These are phyloP conservation scores for Phytophthora ohioensis DNA, from an alignment of 352 stramenopile genomes.

Conservation along the genomic window DNA sequence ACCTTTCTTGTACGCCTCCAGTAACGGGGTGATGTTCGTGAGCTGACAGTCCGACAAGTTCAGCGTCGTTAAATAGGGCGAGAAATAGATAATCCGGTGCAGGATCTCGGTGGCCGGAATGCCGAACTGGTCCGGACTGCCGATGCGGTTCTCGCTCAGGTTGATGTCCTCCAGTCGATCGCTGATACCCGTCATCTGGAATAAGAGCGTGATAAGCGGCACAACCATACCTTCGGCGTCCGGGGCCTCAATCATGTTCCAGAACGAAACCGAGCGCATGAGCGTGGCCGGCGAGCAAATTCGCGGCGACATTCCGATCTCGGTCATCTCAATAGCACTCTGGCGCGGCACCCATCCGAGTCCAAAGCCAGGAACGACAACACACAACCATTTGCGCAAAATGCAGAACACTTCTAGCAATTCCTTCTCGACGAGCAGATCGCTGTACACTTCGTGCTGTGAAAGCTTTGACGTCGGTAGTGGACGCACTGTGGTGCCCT, in stretches of 20 bases:
- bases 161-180: conserved; percentile 66
- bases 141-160: conserved; percentile 67
- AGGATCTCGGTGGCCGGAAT: conserved; percentile 59
- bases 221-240: conserved; percentile 61
- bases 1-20: conserved; percentile 61
- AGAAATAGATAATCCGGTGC: conserved; percentile 66
- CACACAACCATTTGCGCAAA: conserved; percentile 63
- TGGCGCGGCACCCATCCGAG: conserved; percentile 59
- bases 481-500: conserved; percentile 51
- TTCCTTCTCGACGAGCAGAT: conserved; percentile 53
- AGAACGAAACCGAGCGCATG: conserved; percentile 54
- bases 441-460: conserved; percentile 50
- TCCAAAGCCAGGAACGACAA: conserved; percentile 66
- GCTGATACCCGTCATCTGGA: conserved; percentile 63
- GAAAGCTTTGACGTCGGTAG: conserved; percentile 57
- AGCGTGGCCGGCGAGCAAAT: conserved; percentile 57
- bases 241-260: conserved; percentile 62
- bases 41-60: conserved; percentile 60
- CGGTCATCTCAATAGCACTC: conserved; percentile 55
- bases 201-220: conserved; percentile 59
- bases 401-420: conserved; percentile 64
- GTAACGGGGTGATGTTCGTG: conserved; percentile 57
- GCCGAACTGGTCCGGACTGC: conserved; percentile 60
- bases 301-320: conserved; percentile 60
- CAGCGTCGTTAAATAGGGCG: conserved; percentile 60